phyloP scores from a whole-genome alignment of 2,329 filamentous ascomycete genomes.

The Aspergillus sp. region DNA sequence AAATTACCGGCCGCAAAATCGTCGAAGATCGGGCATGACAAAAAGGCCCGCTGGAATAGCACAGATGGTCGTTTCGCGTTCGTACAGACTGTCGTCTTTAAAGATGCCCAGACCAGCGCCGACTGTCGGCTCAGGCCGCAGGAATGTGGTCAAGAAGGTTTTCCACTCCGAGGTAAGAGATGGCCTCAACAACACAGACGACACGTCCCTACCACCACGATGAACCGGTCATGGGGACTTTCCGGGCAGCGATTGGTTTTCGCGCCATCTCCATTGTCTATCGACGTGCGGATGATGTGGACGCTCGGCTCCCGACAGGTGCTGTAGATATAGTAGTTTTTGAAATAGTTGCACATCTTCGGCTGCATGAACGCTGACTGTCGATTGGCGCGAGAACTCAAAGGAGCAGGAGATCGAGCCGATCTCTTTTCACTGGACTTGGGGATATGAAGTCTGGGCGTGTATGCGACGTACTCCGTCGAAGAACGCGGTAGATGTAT shows the following conservation, averaged over 20 bases:
- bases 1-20: no score
- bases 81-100: constrained; percentile 1
- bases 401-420: no score
- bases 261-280: constrained; percentile 56
- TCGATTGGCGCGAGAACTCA: neutral
- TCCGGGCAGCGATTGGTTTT: constrained; percentile 58
- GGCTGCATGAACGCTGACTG: constrained; percentile 11
- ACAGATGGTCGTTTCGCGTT: constrained; percentile 1
- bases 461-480: no score
- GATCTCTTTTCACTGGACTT: no score
- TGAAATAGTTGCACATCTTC: constrained; percentile 62
- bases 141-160: neutral
- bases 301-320: constrained; percentile 66
- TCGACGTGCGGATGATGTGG: constrained; percentile 69
- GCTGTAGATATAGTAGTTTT: constrained; percentile 76
- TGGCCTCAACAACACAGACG: constrained; percentile 47
- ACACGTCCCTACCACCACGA: constrained; percentile 66
- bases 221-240: constrained; percentile 72
- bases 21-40: neutral
- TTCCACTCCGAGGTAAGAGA: constrained; percentile 1
- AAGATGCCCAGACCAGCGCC: neutral
- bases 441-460: no score
- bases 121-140: neutral
- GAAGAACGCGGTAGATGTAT: no score
- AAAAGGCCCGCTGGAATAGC: neutral